Conservation (phyloP, 257 asterid species). For the Anisodus acutangulus region DNA sequence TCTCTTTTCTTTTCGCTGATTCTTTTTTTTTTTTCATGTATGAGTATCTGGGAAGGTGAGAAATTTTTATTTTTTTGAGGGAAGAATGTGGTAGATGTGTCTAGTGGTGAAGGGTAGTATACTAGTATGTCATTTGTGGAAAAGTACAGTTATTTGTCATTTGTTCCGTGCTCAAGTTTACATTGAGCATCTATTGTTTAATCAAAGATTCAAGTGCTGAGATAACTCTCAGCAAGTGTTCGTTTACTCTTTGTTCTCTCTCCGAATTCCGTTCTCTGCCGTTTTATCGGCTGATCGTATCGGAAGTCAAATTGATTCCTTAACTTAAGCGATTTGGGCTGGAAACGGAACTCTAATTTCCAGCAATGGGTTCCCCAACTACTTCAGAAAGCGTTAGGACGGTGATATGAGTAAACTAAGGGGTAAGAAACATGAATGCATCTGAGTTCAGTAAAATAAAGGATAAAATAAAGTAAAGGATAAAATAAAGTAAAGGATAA, state of each 20-base stretch:
- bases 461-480: too few relatives aligned
- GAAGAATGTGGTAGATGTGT: constrained; percentile 1
- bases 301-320: too few relatives aligned
- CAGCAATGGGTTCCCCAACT: too few relatives aligned
- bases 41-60: neutral
- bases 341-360: too few relatives aligned
- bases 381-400: too few relatives aligned
- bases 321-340: too few relatives aligned
- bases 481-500: too few relatives aligned
- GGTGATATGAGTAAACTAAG: too few relatives aligned
- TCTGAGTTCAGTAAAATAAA: too few relatives aligned
- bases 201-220: constrained; percentile 6
- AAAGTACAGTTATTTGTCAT: neutral
- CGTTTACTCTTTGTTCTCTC: neutral
- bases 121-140: neutral
- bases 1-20: constrained; percentile 9
- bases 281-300: too few relatives aligned
- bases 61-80: neutral
- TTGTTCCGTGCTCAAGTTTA: constrained; percentile 16
- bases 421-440: too few relatives aligned
- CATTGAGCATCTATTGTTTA: constrained; percentile 1
- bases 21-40: neutral
- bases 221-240: constrained; percentile 3
- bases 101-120: neutral
- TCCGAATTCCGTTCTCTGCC: too few relatives aligned